These are phyloP conservation scores for Tephrocybe sp. DNA, from an alignment of 768 basidiomycete genomes.

Conservation along the genomic window DNA sequence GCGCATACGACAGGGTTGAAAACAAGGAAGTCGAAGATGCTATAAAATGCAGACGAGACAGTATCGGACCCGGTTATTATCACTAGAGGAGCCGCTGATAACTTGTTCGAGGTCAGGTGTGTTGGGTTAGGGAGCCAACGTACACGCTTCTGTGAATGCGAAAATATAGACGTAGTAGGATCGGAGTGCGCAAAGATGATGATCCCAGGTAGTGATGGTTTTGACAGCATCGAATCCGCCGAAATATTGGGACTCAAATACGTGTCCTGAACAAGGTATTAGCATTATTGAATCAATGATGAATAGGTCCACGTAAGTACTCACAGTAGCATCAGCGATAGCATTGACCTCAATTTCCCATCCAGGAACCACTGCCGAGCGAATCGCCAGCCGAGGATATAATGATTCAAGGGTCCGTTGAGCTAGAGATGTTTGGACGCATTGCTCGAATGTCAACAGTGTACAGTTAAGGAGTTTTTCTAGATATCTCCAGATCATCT, in stretches of 20 bases:
- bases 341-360: constrained; percentile 43
- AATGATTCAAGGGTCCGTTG: constrained; percentile 42
- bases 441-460: constrained; percentile 33
- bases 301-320: constrained; percentile 17
- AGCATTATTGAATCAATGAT: constrained; percentile 1
- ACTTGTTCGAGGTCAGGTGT: too few relatives aligned
- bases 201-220: constrained; percentile 32
- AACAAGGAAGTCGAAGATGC: too few relatives aligned
- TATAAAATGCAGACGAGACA: too few relatives aligned
- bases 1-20: too few relatives aligned
- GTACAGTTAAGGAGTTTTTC: constrained; percentile 34
- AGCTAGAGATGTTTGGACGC: constrained; percentile 44
- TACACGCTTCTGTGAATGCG: constrained; percentile 31
- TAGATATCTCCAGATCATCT: constrained; percentile 23
- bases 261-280: constrained; percentile 27
- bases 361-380: constrained; percentile 26
- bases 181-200: constrained; percentile 37
- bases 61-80: too few relatives aligned
- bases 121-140: constrained; percentile 48
- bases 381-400: constrained; percentile 45
- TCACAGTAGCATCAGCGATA: constrained; percentile 39
- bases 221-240: constrained; percentile 10
- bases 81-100: too few relatives aligned
- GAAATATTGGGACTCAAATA: constrained; percentile 33
- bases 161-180: constrained; percentile 12